Base-by-base conservation (phyloP, 2,329 filamentous ascomycete species). In the Aureobasidium mangrovei region DNA sequence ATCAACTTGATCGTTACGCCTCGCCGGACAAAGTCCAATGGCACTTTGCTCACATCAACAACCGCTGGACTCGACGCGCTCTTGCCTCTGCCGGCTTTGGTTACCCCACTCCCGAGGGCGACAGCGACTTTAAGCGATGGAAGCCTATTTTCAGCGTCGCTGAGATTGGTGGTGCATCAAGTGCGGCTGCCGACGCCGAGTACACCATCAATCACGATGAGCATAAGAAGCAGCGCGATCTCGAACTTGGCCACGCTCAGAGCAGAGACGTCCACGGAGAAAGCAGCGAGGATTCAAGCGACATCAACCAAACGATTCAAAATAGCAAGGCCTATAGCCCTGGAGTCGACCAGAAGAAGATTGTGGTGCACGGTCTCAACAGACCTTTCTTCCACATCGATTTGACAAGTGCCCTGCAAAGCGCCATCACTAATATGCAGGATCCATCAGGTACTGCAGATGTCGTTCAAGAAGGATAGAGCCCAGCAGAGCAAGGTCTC, bases 131-230 rank as follows among this genome's bases (percentile, higher is more conserved):
- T 61, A 77, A 81, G 59, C 80, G 87, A 56, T 97, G 91, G 91
- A 91, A 88, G 67, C 88, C 90, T n/a, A 90, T 97, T 60, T 97
- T 95, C 76, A 90, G 83, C 65, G 89, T 97, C 26, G 88, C 91
- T 2, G 89, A 95, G 65, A 83, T 94, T 59, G 83, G 88, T 58
- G 85, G 89, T 24, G 73, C 75, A 4, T 72, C 82, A 52, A 88
- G 84, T 4, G 86, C 86, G 0, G 85, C 85, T 1, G 81, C 81
- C 0, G 75, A 75, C 6, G 87, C 86, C 0, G 85, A 91, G 62
- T 72, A 77, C 28, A 73, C 77, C 28, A 77, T 79, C 52, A 85
- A 85, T 64, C 77, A 81, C 64, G 47, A 56, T 56, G 70, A 71
- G 12, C 63, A 69, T 51, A 60, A 65, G 3, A 60, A 63, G 7